These are phyloP conservation scores for Penicillium goetzii DNA, from an alignment of 495 filamentous ascomycete species.

Conservation along the genomic window DNA sequence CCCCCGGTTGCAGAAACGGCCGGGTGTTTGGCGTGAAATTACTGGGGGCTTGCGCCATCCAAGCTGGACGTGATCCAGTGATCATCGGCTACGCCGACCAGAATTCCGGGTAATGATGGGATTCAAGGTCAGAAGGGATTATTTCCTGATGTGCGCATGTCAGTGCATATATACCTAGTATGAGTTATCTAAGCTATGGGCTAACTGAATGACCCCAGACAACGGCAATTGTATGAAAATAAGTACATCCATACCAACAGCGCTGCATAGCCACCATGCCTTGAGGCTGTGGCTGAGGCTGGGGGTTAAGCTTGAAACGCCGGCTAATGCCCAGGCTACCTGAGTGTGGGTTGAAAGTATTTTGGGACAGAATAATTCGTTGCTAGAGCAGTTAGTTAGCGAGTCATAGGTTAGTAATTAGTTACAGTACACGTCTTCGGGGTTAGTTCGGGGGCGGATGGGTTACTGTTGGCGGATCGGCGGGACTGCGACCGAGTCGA, in stretches of 20 bases:
- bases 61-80: not conserved
- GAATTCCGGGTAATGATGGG: not conserved
- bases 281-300: not conserved
- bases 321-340: not conserved
- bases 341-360: not conserved
- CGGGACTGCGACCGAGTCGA: not conserved
- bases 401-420: not conserved
- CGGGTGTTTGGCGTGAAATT: constrained; percentile 11
- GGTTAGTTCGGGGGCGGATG: not conserved
- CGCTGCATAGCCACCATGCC: not conserved
- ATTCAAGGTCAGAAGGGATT: not conserved
- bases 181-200: not conserved
- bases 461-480: not conserved
- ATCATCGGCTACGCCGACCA: not conserved
- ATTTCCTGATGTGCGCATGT: not conserved
- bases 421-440: not conserved
- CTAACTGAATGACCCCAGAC: not conserved
- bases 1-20: constrained; percentile 5
- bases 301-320: constrained; percentile 7
- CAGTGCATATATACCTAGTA: constrained; percentile 7
- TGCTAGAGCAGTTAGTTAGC: not conserved
- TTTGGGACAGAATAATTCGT: not conserved
- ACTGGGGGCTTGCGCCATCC: constrained; percentile 11
- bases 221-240: not conserved
- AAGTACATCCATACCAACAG: not conserved